Base-by-base conservation (phyloP, 2,329 filamentous ascomycete genomes). In the Simplicillium aogashimaense region DNA sequence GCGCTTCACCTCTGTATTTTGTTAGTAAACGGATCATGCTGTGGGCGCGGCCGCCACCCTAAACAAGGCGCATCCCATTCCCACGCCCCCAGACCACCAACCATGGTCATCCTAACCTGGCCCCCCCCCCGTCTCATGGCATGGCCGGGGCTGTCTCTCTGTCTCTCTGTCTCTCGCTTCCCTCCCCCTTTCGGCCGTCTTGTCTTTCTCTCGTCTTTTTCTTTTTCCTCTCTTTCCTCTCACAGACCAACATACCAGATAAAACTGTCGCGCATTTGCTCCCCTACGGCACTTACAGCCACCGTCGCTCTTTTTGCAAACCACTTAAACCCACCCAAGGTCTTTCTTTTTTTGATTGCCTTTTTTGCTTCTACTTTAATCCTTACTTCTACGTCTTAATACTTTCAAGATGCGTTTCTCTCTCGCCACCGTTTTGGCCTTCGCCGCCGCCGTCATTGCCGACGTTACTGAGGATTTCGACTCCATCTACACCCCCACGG, bases 381-480 rank as follows among this genome's bases (percentile, higher is more conserved):
- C 20, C 20, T 41, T 32, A 13, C 30, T 7, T 32, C 30, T 32
- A n/a, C 30, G 5, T 32, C 30, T 32, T 15, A 32, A 13, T 32
- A 32, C 30, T 36, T 40, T 54, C 67, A 77, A 69, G 44, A 78
- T 79, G 74, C 70, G 65, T 53, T 76, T 70, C 47, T 57, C 69
- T 50, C 56, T 64, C 51, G 60, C 69, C 44, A 60, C 73, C 53
- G 47, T 72, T 48, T 50, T 77, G 62, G 73, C 72, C 54, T 63
- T 72, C 47, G 66, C 65, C 51, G 63, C 64, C 59, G 56, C 68
- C 45, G 69, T 58, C 47, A 47, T 74, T 44, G 11, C 25, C 13
- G 30, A 40, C 38, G 72, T 76, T 60, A 72, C 69, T 37, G 42
- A 60, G n/a, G 69, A 67, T 53, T 81, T 79, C 60, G 66, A 77